Evolutionary conservation across 2,329 filamentous ascomycete genomes (phyloP), one percentile per base, ranked within the genome.

Genomic region (Penicillium sp.): DNA sequence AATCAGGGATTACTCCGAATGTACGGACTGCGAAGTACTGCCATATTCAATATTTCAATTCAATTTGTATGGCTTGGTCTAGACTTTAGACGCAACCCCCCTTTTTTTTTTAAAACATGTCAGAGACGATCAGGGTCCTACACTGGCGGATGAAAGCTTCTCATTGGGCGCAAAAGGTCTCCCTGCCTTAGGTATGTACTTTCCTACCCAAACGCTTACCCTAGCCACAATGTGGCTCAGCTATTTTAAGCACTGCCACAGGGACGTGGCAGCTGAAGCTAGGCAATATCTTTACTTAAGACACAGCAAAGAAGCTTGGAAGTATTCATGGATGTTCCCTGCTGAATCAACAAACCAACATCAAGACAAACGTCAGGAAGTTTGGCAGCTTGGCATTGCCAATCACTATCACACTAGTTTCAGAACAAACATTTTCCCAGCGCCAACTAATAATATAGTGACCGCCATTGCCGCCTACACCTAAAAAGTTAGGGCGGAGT

Each of bases 161-260:
- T 28, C 5, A 55, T 55, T 50, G 46, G 52, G 14, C 5, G 2
- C 5, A 14, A 16, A 10, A 16, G 26, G 22, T 58, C 56, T 44
- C 36, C 5, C 6, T 28, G 26, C 26, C 9, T 10, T 10, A 16
- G 14, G 5, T 16, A 31, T 31, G 30, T 16, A 35, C 5, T 4
- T 14, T 5, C 14, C 31, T 33, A 16, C 26, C 17, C 33, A 26
- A 41, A 28, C 14, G 17, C 37, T 16, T 4, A 5, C 3, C 28
- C 37, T 22, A 57, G 57, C 59, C 59, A 63, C 57, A 53, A 53
- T 53, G 61, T 63, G 60, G 60, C 60, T 56, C 28, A 43, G 47
- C 25, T 45, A 55, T 55, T 44, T 49, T 41, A 7, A 46, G 47
- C 52, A 59, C 58, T 50, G 58, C 56, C 60, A 57, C 56, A 33